Percentiles rank a stretch among this genome's conserved stretches.
Conservation (phyloP, 2,329 filamentous ascomycete species). For the Alternaria atra region DNA sequence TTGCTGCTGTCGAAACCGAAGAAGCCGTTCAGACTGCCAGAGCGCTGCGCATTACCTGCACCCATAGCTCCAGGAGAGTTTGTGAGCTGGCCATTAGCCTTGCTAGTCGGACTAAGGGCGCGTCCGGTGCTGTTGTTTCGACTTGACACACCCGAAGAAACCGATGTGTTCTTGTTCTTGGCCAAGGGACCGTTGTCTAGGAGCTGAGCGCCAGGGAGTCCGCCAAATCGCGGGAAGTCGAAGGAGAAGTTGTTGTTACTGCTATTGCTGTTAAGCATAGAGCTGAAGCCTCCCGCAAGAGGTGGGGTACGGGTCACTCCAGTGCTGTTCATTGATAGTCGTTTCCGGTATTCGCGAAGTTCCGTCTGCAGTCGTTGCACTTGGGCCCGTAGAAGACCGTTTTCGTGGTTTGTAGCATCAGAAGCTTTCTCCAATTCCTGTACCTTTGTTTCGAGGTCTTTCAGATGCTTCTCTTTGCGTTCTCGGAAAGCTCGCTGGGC, state of each 20-base stretch:
- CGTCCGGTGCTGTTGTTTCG: slow-evolving; percentile 47
- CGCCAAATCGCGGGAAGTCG: slow-evolving; percentile 93
- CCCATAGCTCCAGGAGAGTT: slow-evolving; percentile 38
- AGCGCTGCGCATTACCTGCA: slow-evolving; percentile 49
- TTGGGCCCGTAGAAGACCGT: slow-evolving; percentile 82
- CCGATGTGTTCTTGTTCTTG: slow-evolving; percentile 40
- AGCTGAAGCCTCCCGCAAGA: slow-evolving; percentile 55
- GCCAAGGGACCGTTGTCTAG: slow-evolving; percentile 58
- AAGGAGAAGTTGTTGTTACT: slow-evolving; percentile 89
- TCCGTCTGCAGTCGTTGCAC: slow-evolving; percentile 87
- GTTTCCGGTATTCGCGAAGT: slow-evolving; percentile 89
- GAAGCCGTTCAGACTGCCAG: slow-evolving; percentile 42
- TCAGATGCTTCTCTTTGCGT: slow-evolving; percentile 71
- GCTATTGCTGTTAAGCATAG: slow-evolving; percentile 62
- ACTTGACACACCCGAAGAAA: slow-evolving; percentile 31
- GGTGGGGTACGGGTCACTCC: slow-evolving; percentile 60
- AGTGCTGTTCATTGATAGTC: slow-evolving; percentile 70
- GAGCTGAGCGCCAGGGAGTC: slow-evolving; percentile 67
- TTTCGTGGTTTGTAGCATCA: slow-evolving; percentile 84
- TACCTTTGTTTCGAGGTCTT: slow-evolving; percentile 74
- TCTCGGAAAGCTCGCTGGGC: slow-evolving; percentile 70
- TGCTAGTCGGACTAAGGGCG: slow-evolving; percentile 51
- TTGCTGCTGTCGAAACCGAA: slow-evolving; percentile 32
- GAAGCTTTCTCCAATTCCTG: slow-evolving; percentile 79
- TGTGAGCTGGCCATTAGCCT: slow-evolving; percentile 33